Evolutionary conservation across 495 filamentous ascomycete species (phyloP), one percentile per base, ranked within the genome.

Genomic region (Venustampulla echinocandica): DNA sequence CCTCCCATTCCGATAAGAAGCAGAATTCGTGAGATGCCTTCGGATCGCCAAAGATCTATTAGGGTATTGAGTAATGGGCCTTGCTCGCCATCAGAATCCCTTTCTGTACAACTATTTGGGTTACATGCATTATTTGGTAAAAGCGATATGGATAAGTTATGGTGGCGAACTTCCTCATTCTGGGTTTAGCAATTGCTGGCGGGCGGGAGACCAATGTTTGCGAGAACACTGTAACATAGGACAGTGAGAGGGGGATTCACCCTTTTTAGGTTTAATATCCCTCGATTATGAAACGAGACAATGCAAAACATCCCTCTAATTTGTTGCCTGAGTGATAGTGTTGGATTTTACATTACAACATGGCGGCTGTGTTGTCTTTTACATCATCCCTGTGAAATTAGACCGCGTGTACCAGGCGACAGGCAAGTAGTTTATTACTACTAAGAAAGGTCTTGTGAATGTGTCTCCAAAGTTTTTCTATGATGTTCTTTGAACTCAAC

Each of bases 111-210:
- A 49, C 28, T 49, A 52, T 43, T 50, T 48, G 52, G 51, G 52
- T 32, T 54, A 49, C 49, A 56, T 52, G 53, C 49, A 56, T 52
- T 56, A 32, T 32, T 52, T 56, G 53, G 53, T 42, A 52, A 55
- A 55, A 56, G 49, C 53, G 53, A 39, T 22, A 46, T 47, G 36
- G 43, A 21, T 55, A 44, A 36, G 38, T 44, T 44, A 33, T 47
- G 47, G 38, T 43, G 38, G 33, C 28, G 24, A 48, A 1, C 22
- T 14, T 41, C 10, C 38, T 49, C 10, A 40, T 40, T 44, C 21
- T 49, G 40, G 46, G 40, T 46, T 40, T 37, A 38, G 39, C 35
- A 43, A 46, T 25, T 43, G 21, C 19, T 24, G 37, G 32, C 46
- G 28, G 17, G 18, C 18, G 10, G 37, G 3, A 40, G 11, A n/a